Base-by-base conservation (phyloP, 1,139 yeast genomes). In the Keqinozyma sinolaborantium region DNA sequence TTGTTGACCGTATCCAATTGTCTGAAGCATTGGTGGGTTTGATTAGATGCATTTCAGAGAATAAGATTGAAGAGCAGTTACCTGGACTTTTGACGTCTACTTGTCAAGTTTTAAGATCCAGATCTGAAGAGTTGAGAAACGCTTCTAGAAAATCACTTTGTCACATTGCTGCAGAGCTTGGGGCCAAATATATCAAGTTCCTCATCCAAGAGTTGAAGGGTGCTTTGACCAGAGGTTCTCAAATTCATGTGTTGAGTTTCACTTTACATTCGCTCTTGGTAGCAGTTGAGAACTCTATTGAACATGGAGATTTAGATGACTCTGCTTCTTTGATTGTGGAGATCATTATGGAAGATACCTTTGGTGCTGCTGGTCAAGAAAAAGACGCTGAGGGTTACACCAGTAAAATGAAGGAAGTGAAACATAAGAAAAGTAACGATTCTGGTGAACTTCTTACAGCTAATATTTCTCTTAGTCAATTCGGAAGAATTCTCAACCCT, bases 381-480 rank as follows among this genome's bases (percentile, higher is more conserved):
- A 92, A 94, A 53, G 98, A 92, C 45, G 90, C 94, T 11, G 97
- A 88, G 41, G 96, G 90, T 16, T 92, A 92, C 50, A 77, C 76
- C 32, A 81, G 87, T 30, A 81, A 81, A 40, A 85, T 88, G 81
- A 86, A 84, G 48, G 98, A 92, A 64, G 94, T 92, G 25, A 88
- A 86, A 50, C 82, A 79, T 46, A 86, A 86, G 50, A 88, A 86
- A 58, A 83, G 96, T 66, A 84, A 67, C 52, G 97, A 92, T 45
- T 80, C 95, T 5, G 94, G 83, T 24, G 95, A 90, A 55, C 63
- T 88, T 14, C 51, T 90, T 29, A 74, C 95, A 0, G 58, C 78
- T 5, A 78, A 80, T 48, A 73, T 90, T 26, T 63, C 74, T n/a
- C 62, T 90, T 39, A 55, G 68, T 4, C 59, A 65, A 28, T 85